Conservation (phyloP, 139 green algal genomes). For the Chlorella ohadii region DNA sequence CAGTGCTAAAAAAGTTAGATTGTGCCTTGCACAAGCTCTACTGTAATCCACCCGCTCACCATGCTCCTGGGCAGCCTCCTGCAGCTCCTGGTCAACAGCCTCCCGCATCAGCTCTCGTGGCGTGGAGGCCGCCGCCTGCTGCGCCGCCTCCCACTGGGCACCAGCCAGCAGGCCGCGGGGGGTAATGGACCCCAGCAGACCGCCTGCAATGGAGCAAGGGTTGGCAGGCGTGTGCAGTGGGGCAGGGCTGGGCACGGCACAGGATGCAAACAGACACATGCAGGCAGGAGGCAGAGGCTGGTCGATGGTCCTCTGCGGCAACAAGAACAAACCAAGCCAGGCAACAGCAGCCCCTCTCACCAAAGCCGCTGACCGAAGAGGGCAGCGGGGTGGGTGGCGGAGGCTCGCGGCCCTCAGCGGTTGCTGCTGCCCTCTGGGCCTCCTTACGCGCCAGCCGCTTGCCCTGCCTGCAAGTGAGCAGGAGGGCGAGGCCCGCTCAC, state of each 20-base stretch:
- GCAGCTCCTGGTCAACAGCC: conserved; percentile 11
- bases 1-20: too few species aligned
- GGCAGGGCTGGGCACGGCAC: too few species aligned
- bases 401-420: conserved; percentile 2
- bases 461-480: background rate
- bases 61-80: background rate
- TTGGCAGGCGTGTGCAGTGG: too few species aligned
- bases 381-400: conserved; percentile 12
- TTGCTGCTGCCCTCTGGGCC: background rate
- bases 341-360: too few species aligned
- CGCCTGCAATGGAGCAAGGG: too few species aligned
- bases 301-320: too few species aligned
- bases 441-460: conserved; percentile 10
- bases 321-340: too few species aligned
- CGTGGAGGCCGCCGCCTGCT: too few species aligned
- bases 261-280: too few species aligned
- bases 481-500: background rate
- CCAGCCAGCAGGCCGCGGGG: background rate
- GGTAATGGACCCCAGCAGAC: background rate
- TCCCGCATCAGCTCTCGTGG: conserved; percentile 13
- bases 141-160: too few species aligned
- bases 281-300: background rate
- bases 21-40: too few species aligned
- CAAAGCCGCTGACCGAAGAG: background rate
- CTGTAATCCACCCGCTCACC: too few species aligned